Evolutionary conservation across 257 asterid genomes (phyloP).

Genomic region (Striga asiatica): DNA sequence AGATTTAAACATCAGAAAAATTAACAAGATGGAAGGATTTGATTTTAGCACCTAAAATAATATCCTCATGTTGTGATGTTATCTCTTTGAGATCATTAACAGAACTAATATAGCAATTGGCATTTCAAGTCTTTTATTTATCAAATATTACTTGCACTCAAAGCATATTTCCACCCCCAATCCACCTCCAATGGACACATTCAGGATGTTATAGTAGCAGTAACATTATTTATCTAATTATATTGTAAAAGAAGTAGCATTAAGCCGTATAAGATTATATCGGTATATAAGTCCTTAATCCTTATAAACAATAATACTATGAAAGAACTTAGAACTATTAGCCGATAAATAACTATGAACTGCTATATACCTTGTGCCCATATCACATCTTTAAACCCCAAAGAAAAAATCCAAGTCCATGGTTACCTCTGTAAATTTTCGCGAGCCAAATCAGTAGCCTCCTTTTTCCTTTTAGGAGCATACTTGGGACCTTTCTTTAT

Average conservation of each 20-base stretch:
- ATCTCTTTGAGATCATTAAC: not conserved
- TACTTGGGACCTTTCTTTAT: constrained; percentile 83
- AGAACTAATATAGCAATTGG: not conserved
- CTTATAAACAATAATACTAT: not conserved
- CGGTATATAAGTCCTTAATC: not conserved
- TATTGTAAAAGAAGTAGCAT: not conserved
- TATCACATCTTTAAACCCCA: not conserved
- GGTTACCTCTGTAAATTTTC: constrained; percentile 74
- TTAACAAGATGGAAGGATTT: not conserved
- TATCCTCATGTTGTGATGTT: not conserved
- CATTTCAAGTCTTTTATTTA: not conserved
- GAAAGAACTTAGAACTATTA: not conserved
- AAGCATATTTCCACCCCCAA: not conserved
- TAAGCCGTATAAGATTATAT: not conserved
- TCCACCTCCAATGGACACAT: not conserved
- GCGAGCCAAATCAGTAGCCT: constrained; percentile 85
- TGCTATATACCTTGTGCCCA: not conserved
- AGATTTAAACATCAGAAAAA: not conserved
- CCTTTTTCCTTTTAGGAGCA: constrained; percentile 86
- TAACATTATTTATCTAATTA: not conserved
- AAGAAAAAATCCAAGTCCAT: constrained; percentile 9
- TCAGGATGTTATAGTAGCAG: not conserved
- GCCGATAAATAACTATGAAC: not conserved
- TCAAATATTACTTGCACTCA: not conserved
- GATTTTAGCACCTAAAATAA: not conserved